Evolutionary conservation across 176 grass and related monocot genomes (phyloP), one percentile per base, ranked within the genome.

Genomic region (Elymus sibiricus): DNA sequence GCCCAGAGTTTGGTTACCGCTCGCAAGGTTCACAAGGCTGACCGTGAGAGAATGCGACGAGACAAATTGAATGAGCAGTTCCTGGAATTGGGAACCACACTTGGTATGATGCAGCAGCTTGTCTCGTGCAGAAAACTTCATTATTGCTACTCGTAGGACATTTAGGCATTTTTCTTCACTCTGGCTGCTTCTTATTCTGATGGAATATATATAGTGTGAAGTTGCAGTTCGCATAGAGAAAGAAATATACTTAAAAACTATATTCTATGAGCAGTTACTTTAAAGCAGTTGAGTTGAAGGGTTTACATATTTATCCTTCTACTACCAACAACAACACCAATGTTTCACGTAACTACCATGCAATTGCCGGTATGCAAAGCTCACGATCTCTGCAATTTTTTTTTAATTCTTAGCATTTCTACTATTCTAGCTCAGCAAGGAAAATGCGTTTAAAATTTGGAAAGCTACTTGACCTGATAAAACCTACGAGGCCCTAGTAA

Each of bases 21-120:
- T 17, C 83, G 95, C 58, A 98, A 93, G 73, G 83, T 95, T 82
- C 95, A 98, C 66, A 98, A 98, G 89, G 95, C 95, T 77, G 95
- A 91, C 27, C 93, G 95, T 12, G 95, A 98, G 88, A 98, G 92
- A 88, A 85, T 95, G 89, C 92, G 93, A 85, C 92, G 95, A 80
- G 87, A 95, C 83, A 88, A 90, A 79, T 84, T 98, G 34, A 98
- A 98, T 78, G 91, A 90, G 68, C 93, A 95, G 70, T 93, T 98
- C 56, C 72, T 87, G 70, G 91, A 98, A 86, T 90, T 98, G 74
- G 95, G 91, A 89, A 89, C 86, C 77, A 81, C 89, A 84, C 44
- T 98, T 87, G 95, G 95, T 98, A 91, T 79, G 72, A 44, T 79
- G 75, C 60, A 79, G 9, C 28, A 66, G 40, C 43, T 35, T 79